Conservation (phyloP, 257 asterid species). For the Solanum pimpinellifolium region DNA sequence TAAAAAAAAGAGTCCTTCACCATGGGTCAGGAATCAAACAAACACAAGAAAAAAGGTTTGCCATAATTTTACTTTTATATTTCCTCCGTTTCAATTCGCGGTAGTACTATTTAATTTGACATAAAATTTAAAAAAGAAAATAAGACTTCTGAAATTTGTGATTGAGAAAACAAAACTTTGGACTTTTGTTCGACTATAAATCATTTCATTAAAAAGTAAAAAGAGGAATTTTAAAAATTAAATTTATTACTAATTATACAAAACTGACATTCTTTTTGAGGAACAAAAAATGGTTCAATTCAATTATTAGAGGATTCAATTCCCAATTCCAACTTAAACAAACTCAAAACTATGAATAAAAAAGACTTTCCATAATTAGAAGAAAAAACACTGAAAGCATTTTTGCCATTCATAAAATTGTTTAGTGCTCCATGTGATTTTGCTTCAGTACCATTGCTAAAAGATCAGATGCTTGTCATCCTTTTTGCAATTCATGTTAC, state of each 20-base stretch:
- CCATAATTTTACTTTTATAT: neutral
- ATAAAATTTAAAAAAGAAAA: neutral
- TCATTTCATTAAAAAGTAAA: neutral
- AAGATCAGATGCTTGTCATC: neutral
- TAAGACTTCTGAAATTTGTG: neutral
- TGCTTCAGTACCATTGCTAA: neutral
- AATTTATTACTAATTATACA: neutral
- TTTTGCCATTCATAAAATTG: neutral
- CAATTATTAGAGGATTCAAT: neutral
- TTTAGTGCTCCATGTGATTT: neutral
- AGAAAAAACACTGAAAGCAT: neutral
- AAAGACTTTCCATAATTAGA: neutral
- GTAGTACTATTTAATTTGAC: neutral
- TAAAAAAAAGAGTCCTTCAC: neutral
- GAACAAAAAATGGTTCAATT: neutral
- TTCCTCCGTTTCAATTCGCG: neutral
- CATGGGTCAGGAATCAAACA: neutral
- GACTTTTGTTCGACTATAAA: neutral
- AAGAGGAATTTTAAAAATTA: neutral
- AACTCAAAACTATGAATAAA: neutral
- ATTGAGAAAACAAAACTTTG: neutral
- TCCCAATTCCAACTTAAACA: neutral
- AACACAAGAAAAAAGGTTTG: neutral
- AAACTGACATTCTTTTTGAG: neutral
- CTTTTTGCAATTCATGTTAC: neutral